A percentile compares a stretch with the other conserved stretches of the same genome.
Evolutionary conservation across 176 grass and related monocot genomes (phyloP).

Genomic region (Musa beccarii): DNA sequence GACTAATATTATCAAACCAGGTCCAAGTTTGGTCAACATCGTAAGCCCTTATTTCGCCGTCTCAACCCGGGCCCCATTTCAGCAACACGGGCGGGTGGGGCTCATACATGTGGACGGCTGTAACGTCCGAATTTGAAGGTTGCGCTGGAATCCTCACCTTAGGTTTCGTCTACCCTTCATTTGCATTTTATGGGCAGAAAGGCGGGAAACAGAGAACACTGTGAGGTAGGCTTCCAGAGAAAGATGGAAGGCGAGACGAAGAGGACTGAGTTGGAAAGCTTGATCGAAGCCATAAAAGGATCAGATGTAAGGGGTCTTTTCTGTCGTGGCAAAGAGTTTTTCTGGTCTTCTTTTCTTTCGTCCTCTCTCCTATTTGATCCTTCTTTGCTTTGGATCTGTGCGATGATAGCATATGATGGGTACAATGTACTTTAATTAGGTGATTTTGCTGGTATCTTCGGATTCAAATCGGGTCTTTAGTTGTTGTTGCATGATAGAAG

Average conservation of each 20-base stretch:
- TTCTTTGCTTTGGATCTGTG: neutral
- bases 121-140: too few relatives aligned
- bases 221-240: neutral
- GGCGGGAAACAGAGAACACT: neutral
- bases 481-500: neutral
- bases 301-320: slow-evolving; percentile 29
- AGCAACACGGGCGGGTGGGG: too few relatives aligned
- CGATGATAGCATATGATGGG: neutral
- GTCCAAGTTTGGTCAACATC: too few relatives aligned
- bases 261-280: slow-evolving; percentile 23
- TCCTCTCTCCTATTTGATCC: neutral
- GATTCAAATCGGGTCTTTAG: neutral
- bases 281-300: slow-evolving; percentile 42
- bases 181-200: too few relatives aligned
- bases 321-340: neutral
- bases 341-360: slow-evolving; percentile 12
- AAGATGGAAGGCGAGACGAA: slow-evolving; percentile 15
- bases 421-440: neutral
- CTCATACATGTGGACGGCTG: too few relatives aligned
- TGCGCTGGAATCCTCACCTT: too few relatives aligned
- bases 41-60: too few relatives aligned
- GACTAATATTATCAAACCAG: too few relatives aligned
- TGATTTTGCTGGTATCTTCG: neutral
- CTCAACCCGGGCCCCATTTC: too few relatives aligned
- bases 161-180: too few relatives aligned